phyloP scores from a whole-genome alignment of 78 protist genomes.

The Corallochytrium limacisporum region DNA sequence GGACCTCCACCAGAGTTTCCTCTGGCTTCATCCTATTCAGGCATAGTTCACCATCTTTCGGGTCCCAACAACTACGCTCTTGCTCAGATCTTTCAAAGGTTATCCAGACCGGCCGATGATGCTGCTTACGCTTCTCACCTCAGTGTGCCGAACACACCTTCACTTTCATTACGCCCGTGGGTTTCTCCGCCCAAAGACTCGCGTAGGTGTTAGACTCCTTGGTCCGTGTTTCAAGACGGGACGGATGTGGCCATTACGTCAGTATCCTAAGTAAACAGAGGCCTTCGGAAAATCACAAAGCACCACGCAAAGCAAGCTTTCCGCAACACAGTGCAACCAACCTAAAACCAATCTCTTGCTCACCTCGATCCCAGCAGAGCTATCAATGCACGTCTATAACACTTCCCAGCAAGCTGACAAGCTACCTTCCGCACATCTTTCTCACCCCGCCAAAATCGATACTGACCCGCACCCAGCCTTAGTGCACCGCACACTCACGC shows the following conservation, averaged over 20 bases:
- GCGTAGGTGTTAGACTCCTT: slow-evolving; percentile 79
- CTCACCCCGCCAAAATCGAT: too few relatives aligned
- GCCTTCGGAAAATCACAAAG: too few relatives aligned
- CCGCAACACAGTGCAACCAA: too few relatives aligned
- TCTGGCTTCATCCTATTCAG: slow-evolving; percentile 61
- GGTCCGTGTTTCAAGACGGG: slow-evolving; percentile 94
- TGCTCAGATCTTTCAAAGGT: slow-evolving; percentile 21
- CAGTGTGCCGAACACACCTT: background rate
- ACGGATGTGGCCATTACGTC: slow-evolving; percentile 28
- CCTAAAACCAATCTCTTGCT: too few relatives aligned
- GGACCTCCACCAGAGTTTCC: slow-evolving; percentile 77
- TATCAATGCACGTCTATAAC: too few relatives aligned
- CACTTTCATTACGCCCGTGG: slow-evolving; percentile 57
- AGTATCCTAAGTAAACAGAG: slow-evolving; percentile 23
- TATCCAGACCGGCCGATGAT: slow-evolving; percentile 37
- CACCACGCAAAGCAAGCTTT: too few relatives aligned
- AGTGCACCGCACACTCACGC: too few relatives aligned
- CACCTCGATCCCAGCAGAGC: too few relatives aligned
- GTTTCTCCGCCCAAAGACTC: slow-evolving; percentile 42
- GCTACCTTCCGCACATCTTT: too few relatives aligned
- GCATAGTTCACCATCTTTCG: slow-evolving; percentile 82
- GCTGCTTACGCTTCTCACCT: background rate
- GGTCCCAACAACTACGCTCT: slow-evolving; percentile 64
- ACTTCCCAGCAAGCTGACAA: too few relatives aligned
- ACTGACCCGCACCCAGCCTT: too few relatives aligned